These are phyloP conservation scores for Chaetomium olivaceum DNA, from an alignment of 2,329 filamentous ascomycete species.

Conservation along the genomic window DNA sequence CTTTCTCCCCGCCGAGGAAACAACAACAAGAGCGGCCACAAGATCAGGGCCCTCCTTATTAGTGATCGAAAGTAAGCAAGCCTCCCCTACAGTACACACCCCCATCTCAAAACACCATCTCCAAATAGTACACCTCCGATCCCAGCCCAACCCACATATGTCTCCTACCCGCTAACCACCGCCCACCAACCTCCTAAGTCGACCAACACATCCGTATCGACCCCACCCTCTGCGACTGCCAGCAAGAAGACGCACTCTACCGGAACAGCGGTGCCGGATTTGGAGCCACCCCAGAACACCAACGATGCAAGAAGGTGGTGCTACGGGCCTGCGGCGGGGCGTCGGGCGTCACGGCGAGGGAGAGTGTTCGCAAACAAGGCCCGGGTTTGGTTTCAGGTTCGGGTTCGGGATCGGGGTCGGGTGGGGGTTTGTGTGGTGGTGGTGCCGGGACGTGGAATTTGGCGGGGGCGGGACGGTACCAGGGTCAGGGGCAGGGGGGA, in stretches of 20 bases:
- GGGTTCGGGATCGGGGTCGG: too few relatives aligned
- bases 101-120: not conserved
- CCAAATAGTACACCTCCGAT: too few relatives aligned
- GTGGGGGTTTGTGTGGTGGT: too few relatives aligned
- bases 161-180: not conserved
- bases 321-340: not conserved
- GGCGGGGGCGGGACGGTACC: slow-evolving; percentile 7
- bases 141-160: too few relatives aligned
- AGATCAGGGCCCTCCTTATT: not conserved
- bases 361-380: slow-evolving; percentile 1
- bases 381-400: too few relatives aligned
- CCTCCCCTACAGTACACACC: not conserved
- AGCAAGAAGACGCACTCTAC: not conserved
- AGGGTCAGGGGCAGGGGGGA: not conserved
- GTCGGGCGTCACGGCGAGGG: slow-evolving; percentile 10
- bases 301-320: slow-evolving; percentile 12
- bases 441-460: not conserved
- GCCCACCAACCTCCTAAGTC: not conserved
- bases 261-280: too few relatives aligned
- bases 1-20: not conserved
- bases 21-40: not conserved
- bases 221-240: slow-evolving; percentile 20
- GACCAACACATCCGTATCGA: slow-evolving; percentile 18
- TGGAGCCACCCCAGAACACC: not conserved
- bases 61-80: slow-evolving; percentile 20